Conservation (phyloP, 495 filamentous ascomycete species). For the Cercophora newfieldiana region DNA sequence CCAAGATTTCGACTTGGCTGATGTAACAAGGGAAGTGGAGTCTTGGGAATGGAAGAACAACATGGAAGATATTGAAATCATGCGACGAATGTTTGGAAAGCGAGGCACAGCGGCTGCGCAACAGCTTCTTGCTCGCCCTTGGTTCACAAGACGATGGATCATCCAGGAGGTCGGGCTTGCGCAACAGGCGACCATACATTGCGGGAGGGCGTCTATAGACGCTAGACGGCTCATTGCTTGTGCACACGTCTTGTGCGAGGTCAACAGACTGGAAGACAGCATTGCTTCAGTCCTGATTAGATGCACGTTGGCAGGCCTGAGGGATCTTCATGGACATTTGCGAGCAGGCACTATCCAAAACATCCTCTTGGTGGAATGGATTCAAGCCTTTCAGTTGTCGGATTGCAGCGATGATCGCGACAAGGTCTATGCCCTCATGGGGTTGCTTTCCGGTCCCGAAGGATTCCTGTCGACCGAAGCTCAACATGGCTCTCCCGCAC, state of each 20-base stretch:
- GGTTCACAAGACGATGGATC: background rate
- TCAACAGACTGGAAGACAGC: background rate
- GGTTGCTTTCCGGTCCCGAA: background rate
- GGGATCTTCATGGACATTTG: background rate
- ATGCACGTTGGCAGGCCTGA: background rate
- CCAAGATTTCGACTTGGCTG: background rate
- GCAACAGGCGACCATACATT: background rate
- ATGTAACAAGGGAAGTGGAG: background rate
- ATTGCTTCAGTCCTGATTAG: background rate
- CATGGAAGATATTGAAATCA: too few species aligned
- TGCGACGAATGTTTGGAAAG: background rate
- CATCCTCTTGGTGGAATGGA: background rate
- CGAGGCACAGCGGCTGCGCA: background rate
- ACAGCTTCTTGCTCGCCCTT: background rate
- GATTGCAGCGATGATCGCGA: constrained; percentile 3
- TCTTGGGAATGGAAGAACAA: background rate
- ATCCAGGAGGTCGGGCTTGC: background rate
- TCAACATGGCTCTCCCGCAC: background rate
- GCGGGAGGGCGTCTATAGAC: background rate
- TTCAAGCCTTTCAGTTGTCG: background rate
- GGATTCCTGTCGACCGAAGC: background rate
- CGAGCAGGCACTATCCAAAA: background rate
- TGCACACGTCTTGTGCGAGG: background rate
- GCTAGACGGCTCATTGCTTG: background rate
- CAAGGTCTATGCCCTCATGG: background rate